Evolutionary conservation across 306 rosid species (phyloP), one percentile per base, ranked within the genome.

Genomic region (Dalbergia oliveri): DNA sequence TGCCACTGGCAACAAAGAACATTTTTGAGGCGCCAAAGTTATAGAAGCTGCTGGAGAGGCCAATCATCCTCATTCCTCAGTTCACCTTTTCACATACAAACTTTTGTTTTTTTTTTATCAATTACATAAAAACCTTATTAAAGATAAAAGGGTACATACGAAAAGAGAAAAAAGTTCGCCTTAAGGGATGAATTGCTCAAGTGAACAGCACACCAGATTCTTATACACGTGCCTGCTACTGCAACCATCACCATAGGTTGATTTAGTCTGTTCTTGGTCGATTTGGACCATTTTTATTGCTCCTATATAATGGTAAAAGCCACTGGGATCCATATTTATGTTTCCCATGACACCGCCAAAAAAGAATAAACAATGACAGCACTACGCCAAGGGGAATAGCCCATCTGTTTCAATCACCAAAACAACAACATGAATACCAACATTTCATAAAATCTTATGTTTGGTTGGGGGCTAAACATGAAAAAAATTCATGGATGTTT

Each of bases 341-440:
- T 81, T 79, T 90, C 50, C 97, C 97, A 43, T 64, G 86, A 95
- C 98, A 95, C 86, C 97, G 90, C 97, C 97, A 93, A 62, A 91
- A 95, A 35, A 95, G 82, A 49, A 93, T 66, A 19, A 93, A 84
- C 14, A 88, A 63, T 6, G 86, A 78, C 62, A 84, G 69, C 26
- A 90, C 14, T 26, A 87, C 84, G 71, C 84, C 88, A 11, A 91
- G 78, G 9, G 99, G 99, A 59, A 95, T 93, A n/a, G 98, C 99
- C 99, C 98, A 95, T 91, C 98, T 95, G 98, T 82, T 59, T 56
- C 72, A n/a, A 73, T 49, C 49, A 50, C 61, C 47, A 71, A 63
- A 75, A 63, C 72, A 19, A 54, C 66, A 77, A 74, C 16, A 74
- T 44, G 13, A 78, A 16, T 78, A 57, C 10, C 71, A 73, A 33